Conservation (phyloP, 1,284 basidiomycete species). For the Ceratobasidium sp. region DNA sequence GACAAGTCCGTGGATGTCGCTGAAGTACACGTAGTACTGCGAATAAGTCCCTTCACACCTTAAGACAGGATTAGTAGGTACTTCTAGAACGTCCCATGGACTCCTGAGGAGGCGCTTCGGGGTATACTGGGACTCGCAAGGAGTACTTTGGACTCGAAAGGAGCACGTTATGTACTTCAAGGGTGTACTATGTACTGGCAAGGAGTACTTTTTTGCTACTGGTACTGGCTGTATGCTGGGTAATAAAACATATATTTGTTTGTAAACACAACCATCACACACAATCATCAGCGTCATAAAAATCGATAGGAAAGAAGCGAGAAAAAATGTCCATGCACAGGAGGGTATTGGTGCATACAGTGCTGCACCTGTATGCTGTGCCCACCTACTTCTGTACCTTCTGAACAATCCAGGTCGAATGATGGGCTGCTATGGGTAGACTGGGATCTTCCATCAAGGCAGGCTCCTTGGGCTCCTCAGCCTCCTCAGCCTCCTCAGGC, state of each 20-base stretch:
- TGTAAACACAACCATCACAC: too few species aligned
- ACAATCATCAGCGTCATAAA: too few species aligned
- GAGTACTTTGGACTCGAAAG: too few species aligned
- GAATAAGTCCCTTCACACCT: neutral
- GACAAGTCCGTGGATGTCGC: neutral
- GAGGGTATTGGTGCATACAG: neutral
- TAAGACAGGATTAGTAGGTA: neutral
- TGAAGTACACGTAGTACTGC: neutral
- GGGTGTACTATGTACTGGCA: too few species aligned
- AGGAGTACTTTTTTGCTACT: neutral
- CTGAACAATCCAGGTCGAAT: neutral
- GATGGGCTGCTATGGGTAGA: neutral
- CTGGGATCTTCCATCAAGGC: neutral
- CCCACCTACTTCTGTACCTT: neutral
- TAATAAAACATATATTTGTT: neutral
- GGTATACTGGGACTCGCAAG: too few species aligned
- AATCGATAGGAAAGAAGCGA: neutral
- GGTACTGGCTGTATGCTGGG: neutral
- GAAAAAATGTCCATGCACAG: neutral
- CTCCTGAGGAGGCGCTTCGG: too few species aligned
- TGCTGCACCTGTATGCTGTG: neutral
- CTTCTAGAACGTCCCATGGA: neutral
- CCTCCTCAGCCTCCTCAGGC: neutral
- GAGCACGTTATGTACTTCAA: too few species aligned
- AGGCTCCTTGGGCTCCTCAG: neutral